phyloP scores from a whole-genome alignment of 495 filamentous ascomycete species.

The Penicillium manginii region DNA sequence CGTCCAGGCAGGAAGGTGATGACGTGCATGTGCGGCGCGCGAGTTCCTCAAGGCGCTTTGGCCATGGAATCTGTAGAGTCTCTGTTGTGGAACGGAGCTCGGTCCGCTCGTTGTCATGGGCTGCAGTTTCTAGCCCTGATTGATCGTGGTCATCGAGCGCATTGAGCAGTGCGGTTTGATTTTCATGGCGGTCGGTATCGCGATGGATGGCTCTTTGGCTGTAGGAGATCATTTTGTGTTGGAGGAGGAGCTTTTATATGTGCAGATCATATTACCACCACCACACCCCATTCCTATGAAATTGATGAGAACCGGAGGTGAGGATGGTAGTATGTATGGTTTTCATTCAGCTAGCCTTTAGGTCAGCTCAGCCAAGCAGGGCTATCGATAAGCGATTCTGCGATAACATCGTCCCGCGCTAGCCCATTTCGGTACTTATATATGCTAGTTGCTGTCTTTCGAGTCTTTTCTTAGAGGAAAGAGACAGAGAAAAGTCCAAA shows the following conservation, averaged over 20 bases:
- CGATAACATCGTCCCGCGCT: slow-evolving; percentile 24
- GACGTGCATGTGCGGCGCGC: slow-evolving; percentile 24
- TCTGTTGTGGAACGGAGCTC: slow-evolving; percentile 13
- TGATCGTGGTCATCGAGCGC: slow-evolving; percentile 1
- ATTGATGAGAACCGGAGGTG: background rate
- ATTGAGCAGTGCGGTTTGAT: background rate
- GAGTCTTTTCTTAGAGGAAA: too few relatives aligned
- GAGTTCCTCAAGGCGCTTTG: slow-evolving; percentile 33
- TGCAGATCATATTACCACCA: background rate
- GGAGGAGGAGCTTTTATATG: background rate
- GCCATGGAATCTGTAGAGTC: slow-evolving; percentile 13
- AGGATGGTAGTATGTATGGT: background rate
- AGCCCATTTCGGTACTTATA: slow-evolving; percentile 11
- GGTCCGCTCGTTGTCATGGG: slow-evolving; percentile 3
- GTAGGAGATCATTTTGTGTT: slow-evolving; percentile 4
- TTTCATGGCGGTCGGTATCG: background rate
- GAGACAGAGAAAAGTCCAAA: too few relatives aligned
- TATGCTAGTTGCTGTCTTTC: background rate
- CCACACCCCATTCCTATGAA: background rate
- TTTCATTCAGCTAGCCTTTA: background rate
- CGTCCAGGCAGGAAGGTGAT: slow-evolving; percentile 10
- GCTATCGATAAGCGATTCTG: slow-evolving; percentile 25
- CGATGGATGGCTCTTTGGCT: slow-evolving; percentile 1
- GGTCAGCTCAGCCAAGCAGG: background rate
- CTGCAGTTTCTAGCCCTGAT: background rate